A percentile compares a stretch with the other conserved stretches of the same genome.
Evolutionary conservation across 345 rosid species (phyloP).

Genomic region (Syzygium oleosum): DNA sequence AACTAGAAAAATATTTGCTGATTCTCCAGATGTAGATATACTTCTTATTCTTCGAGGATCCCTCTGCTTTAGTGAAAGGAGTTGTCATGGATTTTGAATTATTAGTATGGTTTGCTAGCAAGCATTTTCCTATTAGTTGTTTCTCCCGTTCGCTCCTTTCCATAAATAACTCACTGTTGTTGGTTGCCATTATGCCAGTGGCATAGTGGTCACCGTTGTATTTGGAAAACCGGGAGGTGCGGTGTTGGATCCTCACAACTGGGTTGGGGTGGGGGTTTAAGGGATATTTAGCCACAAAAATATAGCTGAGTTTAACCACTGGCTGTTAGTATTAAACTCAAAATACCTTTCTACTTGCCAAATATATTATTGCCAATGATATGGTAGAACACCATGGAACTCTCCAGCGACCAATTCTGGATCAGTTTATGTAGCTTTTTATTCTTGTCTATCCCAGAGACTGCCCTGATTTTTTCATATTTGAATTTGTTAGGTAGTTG

Average conservation of each 20-base stretch:
- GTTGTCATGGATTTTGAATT: neutral
- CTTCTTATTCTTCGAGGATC: neutral
- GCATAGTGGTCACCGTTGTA: neutral
- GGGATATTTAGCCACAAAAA: neutral
- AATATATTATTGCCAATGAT: neutral
- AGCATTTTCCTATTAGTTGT: neutral
- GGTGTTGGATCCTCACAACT: neutral
- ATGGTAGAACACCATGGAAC: neutral
- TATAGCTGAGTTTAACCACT: neutral
- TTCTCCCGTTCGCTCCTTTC: neutral
- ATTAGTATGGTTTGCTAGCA: neutral
- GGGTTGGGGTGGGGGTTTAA: neutral
- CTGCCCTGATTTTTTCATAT: slow-evolving; percentile 2
- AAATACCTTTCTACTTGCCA: neutral
- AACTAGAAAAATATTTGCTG: neutral
- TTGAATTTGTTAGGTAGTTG: slow-evolving; percentile 57
- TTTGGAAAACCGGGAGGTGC: neutral
- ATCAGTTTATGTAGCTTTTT: neutral
- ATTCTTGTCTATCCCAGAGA: neutral
- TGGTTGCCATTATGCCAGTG: neutral
- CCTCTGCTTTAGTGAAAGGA: neutral
- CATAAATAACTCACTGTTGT: neutral
- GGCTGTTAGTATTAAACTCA: neutral
- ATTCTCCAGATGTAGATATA: neutral
- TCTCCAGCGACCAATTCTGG: neutral